Conservation (phyloP, 805 yeast species). For the Kazachstania taianensis region DNA sequence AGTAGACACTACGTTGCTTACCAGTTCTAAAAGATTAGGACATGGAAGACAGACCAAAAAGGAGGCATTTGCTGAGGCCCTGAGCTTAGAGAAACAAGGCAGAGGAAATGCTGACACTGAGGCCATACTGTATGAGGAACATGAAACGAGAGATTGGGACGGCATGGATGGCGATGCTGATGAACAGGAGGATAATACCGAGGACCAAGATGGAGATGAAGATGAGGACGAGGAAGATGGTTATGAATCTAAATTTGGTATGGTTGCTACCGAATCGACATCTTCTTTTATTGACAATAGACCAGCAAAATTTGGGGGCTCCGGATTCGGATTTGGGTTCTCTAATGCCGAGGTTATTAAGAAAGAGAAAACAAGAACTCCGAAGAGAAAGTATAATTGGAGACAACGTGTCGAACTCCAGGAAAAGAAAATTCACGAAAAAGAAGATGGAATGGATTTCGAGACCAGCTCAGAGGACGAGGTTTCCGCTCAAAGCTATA, state of each 20-base stretch:
- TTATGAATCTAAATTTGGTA: conserved; percentile 21
- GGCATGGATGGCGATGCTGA: no score
- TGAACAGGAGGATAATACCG: conserved; percentile 11
- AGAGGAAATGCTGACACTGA: conserved; percentile 49
- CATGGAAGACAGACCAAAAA: conserved; percentile 56
- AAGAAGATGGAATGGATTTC: conserved; percentile 58
- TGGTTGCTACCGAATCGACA: conserved; percentile 6
- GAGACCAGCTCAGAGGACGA: conserved; percentile 26
- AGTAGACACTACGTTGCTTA: conserved; percentile 60
- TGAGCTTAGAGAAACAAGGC: conserved; percentile 63
- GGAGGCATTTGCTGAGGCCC: conserved; percentile 66
- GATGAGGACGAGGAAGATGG: conserved; percentile 19
- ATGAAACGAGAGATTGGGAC: conserved; percentile 54
- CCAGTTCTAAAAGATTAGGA: conserved; percentile 72
- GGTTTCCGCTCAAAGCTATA: conserved; percentile 20
- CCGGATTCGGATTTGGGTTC: conserved; percentile 65
- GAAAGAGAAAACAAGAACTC: conserved; percentile 18
- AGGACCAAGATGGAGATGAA: conserved; percentile 18
- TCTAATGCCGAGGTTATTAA: conserved; percentile 41
- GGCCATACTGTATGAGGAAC: conserved; percentile 60
- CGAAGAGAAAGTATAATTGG: conserved; percentile 66
- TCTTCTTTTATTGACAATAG: conserved; percentile 62
- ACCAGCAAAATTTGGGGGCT: conserved; percentile 49
- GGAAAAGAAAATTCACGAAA: conserved; percentile 34
- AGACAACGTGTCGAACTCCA: conserved; percentile 42